These are phyloP conservation scores for Solioccasus polychromus DNA, from an alignment of 768 basidiomycete species.

Conservation along the genomic window DNA sequence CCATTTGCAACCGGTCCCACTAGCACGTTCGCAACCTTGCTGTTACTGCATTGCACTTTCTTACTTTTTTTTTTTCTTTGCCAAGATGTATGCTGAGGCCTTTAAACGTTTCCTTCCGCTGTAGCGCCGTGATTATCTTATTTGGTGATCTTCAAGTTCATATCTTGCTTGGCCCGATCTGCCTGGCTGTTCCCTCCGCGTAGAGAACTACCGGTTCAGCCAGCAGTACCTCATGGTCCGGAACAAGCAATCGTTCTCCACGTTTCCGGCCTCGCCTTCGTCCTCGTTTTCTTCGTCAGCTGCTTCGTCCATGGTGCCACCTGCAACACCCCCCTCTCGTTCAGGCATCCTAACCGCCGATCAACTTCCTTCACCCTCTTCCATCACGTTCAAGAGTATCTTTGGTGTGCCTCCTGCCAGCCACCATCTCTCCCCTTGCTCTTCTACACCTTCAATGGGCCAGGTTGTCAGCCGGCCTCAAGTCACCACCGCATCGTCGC, in stretches of 20 bases:
- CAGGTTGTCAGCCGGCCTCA: conserved; percentile 36
- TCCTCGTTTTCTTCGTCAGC: conserved; percentile 46
- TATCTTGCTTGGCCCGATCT: conserved; percentile 25
- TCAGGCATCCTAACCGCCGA: conserved; percentile 44
- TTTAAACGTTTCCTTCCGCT: conserved; percentile 11
- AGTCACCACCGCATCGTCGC: conserved; percentile 18
- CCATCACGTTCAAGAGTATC: conserved; percentile 34
- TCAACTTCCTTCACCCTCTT: conserved; percentile 37
- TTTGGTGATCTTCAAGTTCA: conserved; percentile 27
- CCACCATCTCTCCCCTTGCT: conserved; percentile 24
- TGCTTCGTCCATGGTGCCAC: conserved; percentile 40
- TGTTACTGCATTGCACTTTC: conserved; percentile 23
- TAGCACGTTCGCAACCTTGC: conserved; percentile 27
- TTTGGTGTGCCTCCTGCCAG: conserved; percentile 25
- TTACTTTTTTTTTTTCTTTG: conserved; percentile 10
- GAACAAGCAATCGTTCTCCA: conserved; percentile 37
- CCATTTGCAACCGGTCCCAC: background rate
- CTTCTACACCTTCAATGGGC: conserved; percentile 31
- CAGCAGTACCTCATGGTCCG: conserved; percentile 29
- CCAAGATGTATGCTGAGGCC: conserved; percentile 14
- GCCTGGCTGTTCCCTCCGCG: conserved; percentile 13
- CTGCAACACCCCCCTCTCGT: conserved; percentile 34
- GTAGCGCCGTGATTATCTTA: conserved; percentile 31
- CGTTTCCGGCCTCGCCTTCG: conserved; percentile 40
- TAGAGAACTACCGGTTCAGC: conserved; percentile 19